phyloP scores from a whole-genome alignment of 176 grass and related monocot species.

The Typha latifolia region DNA sequence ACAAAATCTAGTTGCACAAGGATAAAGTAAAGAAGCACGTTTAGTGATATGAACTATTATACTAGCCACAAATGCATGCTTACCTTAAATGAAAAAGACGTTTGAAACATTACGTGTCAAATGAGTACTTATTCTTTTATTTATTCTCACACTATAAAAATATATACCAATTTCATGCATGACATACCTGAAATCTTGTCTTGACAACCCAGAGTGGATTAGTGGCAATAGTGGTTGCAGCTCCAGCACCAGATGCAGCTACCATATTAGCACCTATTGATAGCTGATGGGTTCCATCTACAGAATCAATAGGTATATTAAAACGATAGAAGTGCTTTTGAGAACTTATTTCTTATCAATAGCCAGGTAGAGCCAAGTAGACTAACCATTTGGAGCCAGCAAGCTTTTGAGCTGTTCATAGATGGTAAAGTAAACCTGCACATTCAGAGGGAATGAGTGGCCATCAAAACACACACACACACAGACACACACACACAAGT shows the following conservation, averaged over 20 bases:
- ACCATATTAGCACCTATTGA: slow-evolving; percentile 81
- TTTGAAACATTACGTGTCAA: no score
- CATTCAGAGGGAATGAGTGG: slow-evolving; percentile 4
- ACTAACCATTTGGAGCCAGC: slow-evolving; percentile 69
- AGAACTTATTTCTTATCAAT: neutral
- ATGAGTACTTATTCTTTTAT: no score
- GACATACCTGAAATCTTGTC: slow-evolving; percentile 88
- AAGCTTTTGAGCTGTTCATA: slow-evolving; percentile 89
- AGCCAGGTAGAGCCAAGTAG: slow-evolving; percentile 14
- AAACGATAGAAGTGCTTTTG: neutral
- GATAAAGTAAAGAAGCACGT: no score
- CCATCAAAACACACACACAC: neutral
- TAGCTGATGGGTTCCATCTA: slow-evolving; percentile 59
- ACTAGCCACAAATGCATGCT: no score
- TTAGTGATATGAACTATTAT: no score
- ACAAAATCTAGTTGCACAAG: no score
- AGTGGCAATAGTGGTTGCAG: slow-evolving; percentile 73
- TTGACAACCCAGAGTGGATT: slow-evolving; percentile 99
- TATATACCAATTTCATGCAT: neutral
- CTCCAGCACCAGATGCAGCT: slow-evolving; percentile 94
- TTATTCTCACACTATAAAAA: neutral
- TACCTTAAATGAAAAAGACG: no score
- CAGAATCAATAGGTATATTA: slow-evolving; percentile 16
- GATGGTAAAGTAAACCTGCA: slow-evolving; percentile 84
- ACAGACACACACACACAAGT: no score